Evolutionary conservation across 2,329 filamentous ascomycete species (phyloP), one percentile per base, ranked within the genome.

Genomic region (Ophiostoma sp.): DNA sequence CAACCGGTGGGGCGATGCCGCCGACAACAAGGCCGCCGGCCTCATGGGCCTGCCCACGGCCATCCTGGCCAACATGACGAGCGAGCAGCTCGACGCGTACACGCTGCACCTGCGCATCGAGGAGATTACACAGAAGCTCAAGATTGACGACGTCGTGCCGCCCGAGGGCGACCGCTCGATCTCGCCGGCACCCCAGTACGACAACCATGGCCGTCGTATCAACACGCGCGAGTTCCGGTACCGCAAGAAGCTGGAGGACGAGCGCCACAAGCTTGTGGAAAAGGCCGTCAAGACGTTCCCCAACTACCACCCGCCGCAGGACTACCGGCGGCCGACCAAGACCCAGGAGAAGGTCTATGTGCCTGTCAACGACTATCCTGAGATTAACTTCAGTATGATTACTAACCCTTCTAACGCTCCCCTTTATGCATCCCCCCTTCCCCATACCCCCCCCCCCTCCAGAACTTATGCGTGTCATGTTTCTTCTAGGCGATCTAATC

Each of bases 381-480:
- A 99, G 83, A 98, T 99, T 90, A 99, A 99, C 90, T 99, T 99
- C 93, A 99, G 95, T 99, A 97, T 94, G 94, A 94, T 95, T 94
- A 90, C 94, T 97, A 97, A 97, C 93, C 93, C 93, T 64, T 93
- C 89, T 91, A 90, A 91, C 44, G 48, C 6, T n/a, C 35, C 76
- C 76, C 75, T 74, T 76, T 76, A 75, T 33, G 31, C 48, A 13
- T 54, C 20, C 20, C 20, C 41, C 76, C 10, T 66, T 41, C 2
- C 44, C 20, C 20, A 31, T 36, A 10, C 13, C 27, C 23, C 54
- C 3, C 54, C 13, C 39, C 36, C 10, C 60, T 48, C 62, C 36
- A 39, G 33, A 27, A 36, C 68, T 48, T 36, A 36, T 54, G 36
- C 44, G 39, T 33, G 33, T 69, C 17, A 39, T 71, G 70, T 70